Percentiles rank a stretch among this genome's conserved stretches.
Conservation (phyloP, 208 protist genomes). For the Crithidia fasciculata region DNA sequence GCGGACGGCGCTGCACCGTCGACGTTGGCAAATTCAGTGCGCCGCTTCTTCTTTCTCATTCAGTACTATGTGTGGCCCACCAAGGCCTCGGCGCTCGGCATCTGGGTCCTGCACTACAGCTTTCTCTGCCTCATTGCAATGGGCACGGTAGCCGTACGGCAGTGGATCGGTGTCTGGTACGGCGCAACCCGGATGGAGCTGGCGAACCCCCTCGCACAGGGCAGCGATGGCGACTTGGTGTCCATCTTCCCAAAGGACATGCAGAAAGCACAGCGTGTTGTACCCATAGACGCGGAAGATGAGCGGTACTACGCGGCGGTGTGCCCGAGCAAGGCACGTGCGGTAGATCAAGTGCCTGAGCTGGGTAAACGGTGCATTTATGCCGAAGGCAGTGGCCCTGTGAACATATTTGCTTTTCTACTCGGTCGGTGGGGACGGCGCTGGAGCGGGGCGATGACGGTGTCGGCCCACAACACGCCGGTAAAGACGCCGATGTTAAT, state of each 20-base stretch:
- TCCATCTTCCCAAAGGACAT: constrained; percentile 54
- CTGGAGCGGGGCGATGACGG: constrained; percentile 63
- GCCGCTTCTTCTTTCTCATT: constrained; percentile 30
- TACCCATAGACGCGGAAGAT: constrained; percentile 32
- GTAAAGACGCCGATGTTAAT: constrained; percentile 42
- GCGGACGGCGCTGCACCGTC: constrained; percentile 1
- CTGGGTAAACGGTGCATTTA: constrained; percentile 52
- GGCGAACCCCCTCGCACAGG: constrained; percentile 73
- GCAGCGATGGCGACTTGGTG: constrained; percentile 64
- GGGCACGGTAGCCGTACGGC: constrained; percentile 39
- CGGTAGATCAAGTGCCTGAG: constrained; percentile 3
- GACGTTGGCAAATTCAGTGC: constrained; percentile 10
- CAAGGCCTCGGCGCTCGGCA: constrained; percentile 42
- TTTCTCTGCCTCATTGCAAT: constrained; percentile 21
- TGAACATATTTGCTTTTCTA: constrained; percentile 54
- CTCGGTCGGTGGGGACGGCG: constrained; percentile 29
- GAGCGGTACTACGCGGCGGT: constrained; percentile 47
- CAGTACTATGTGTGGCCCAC: constrained; percentile 59
- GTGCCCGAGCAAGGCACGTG: constrained; percentile 38
- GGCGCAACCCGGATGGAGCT: constrained; percentile 74
- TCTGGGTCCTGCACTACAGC: constrained; percentile 73
- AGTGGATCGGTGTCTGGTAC: constrained; percentile 49
- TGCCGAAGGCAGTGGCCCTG: constrained; percentile 35
- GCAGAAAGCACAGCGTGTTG: constrained; percentile 30
- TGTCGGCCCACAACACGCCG: constrained; percentile 60